phyloP scores from a whole-genome alignment of 495 filamentous ascomycete genomes.

The Endocarpon pusillum region DNA sequence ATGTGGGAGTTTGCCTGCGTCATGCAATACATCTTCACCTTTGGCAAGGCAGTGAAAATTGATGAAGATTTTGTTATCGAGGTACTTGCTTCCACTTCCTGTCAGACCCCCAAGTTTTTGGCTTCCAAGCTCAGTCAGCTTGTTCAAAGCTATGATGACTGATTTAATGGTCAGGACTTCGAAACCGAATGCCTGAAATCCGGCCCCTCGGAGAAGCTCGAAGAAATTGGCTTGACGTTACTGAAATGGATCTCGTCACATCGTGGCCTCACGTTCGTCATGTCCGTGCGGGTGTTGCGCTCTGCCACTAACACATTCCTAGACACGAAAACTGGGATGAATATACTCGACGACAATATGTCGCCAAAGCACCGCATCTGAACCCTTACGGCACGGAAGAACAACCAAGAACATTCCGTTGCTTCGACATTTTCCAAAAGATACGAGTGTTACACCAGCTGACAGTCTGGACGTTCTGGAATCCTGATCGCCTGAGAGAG shows the following conservation, averaged over 20 bases:
- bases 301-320: not conserved
- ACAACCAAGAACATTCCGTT: slow-evolving; percentile 47
- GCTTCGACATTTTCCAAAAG: slow-evolving; percentile 75
- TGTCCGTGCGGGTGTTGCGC: slow-evolving; percentile 1
- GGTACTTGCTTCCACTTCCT: slow-evolving; percentile 30
- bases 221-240: slow-evolving; percentile 71
- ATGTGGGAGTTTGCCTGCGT: slow-evolving; percentile 93
- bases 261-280: slow-evolving; percentile 68
- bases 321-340: slow-evolving; percentile 87
- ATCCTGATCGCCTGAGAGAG: slow-evolving; percentile 69
- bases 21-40: slow-evolving; percentile 81
- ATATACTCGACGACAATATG: slow-evolving; percentile 79
- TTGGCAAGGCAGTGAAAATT: slow-evolving; percentile 76
- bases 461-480: slow-evolving; percentile 76
- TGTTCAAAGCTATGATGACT: not conserved
- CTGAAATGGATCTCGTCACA: slow-evolving; percentile 91
- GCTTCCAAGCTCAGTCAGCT: not conserved
- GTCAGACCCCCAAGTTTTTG: not conserved
- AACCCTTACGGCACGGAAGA: slow-evolving; percentile 84
- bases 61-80: slow-evolving; percentile 75
- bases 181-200: slow-evolving; percentile 76
- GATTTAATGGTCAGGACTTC: slow-evolving; percentile 45
- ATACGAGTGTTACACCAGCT: slow-evolving; percentile 81
- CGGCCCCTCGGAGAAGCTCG: slow-evolving; percentile 48
- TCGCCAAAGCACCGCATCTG: slow-evolving; percentile 54